Base-by-base conservation (phyloP, 495 filamentous ascomycete genomes). In the Thermochaetoides thermophila region DNA sequence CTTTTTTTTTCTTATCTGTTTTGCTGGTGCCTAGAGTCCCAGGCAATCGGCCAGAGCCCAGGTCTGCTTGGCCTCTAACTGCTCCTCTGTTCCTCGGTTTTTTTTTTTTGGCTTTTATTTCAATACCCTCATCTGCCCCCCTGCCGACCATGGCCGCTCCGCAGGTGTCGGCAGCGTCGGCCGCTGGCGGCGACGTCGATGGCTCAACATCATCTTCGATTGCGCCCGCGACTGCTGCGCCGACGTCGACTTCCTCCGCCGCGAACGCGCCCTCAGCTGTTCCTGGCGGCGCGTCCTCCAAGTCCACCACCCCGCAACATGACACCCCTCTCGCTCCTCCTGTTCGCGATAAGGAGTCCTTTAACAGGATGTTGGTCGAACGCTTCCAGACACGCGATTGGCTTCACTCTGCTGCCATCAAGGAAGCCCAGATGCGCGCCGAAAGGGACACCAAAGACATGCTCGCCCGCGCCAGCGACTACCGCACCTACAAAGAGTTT, bases 301-400 rank as follows among this genome's bases (percentile, higher is more conserved):
- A 45, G 19, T 37, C 44, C 21, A 49, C 49, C 40, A 50, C 54
- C 22, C 55, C 48, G 5, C 23, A 39, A 15, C 7, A 48, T 31
- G 39, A 50, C 27, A 40, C 55, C 17, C 27, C 49, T 16, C 32
- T 40, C 28, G 12, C 40, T 8, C 22, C 52, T 12, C 46, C 50
- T 7, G 43, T 46, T 27, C 63, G 63, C 50, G 60, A 63, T 45
- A 62, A 63, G 43, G 58, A 58, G 21, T 39, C 50, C 17, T 51
- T 59, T 25, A 63, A 76, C 10, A 71, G 72, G 44, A 63, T 81
- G 17, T 46, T 79, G 32, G 62, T 92, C 32, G 71, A 85, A 24
- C 72, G 83, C 43, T 87, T 80, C 59, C 70, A 81, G 39, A 73
- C 73, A 42, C 79, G 81, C 48, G 85, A 93, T 46, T 65, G 74